A percentile compares a stretch with the other conserved stretches of the same genome.
These are phyloP conservation scores for Populus davidiana DNA, from an alignment of 345 rosid genomes.

Conservation along the genomic window DNA sequence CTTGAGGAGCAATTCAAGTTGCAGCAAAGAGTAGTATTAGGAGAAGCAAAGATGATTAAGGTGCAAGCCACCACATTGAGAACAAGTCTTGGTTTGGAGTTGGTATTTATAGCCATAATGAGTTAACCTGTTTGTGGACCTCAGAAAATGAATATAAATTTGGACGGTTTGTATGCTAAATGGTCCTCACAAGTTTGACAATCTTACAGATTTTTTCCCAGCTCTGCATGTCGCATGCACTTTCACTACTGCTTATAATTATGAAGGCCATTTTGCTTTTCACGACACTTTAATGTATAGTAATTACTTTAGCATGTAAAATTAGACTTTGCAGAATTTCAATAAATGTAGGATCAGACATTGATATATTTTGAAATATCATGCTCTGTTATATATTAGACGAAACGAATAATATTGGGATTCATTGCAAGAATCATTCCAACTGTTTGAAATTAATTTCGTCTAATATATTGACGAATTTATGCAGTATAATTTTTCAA, in stretches of 20 bases:
- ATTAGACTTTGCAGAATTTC: background rate
- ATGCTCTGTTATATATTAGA: background rate
- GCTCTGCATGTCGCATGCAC: background rate
- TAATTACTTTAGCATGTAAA: background rate
- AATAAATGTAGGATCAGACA: background rate
- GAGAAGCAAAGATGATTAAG: background rate
- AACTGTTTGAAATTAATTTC: background rate
- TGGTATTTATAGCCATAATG: conserved; percentile 16
- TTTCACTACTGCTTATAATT: background rate
- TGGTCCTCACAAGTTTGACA: background rate
- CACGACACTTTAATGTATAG: background rate
- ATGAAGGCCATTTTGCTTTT: background rate
- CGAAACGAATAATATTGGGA: background rate
- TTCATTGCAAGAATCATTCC: background rate
- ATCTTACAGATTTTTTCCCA: background rate
- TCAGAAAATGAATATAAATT: background rate
- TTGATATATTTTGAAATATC: background rate
- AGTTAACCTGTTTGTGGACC: background rate
- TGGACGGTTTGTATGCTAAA: conserved; percentile 5
- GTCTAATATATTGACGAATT: background rate
- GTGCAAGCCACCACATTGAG: background rate
- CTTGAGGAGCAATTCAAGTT: background rate
- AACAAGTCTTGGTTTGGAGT: background rate
- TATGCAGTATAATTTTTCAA: background rate
- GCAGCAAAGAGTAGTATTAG: background rate